phyloP scores from a whole-genome alignment of 306 rosid species.

The Trichosanthes truncata region DNA sequence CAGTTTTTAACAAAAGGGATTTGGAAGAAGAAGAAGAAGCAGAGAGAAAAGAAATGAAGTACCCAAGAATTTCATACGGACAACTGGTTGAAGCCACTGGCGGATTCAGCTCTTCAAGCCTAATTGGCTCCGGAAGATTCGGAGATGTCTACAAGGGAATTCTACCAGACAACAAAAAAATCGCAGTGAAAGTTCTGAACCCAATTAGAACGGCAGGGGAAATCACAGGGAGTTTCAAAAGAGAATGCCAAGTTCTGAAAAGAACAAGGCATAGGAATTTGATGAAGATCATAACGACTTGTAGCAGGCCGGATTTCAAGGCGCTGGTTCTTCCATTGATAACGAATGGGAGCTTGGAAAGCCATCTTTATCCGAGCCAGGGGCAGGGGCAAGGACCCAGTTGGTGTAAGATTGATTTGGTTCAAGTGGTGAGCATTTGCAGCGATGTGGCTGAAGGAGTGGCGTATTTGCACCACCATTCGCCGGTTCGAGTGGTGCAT shows the following conservation, averaged over 20 bases:
- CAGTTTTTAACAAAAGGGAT: constrained; percentile 20
- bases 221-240: constrained; percentile 57
- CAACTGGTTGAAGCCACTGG: constrained; percentile 70
- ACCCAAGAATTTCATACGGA: constrained; percentile 65
- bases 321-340: constrained; percentile 88
- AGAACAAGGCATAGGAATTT: constrained; percentile 74
- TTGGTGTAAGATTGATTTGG: constrained; percentile 34
- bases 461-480: constrained; percentile 78
- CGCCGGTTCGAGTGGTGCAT: constrained; percentile 71
- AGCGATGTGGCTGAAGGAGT: constrained; percentile 85
- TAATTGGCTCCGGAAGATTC: constrained; percentile 74
- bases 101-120: constrained; percentile 55
- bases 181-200: constrained; percentile 78
- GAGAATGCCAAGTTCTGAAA: constrained; percentile 68
- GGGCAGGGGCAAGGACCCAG: constrained; percentile 1
- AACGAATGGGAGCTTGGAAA: constrained; percentile 85
- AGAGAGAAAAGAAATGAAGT: constrained; percentile 37
- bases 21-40: constrained; percentile 41
- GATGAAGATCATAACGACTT: constrained; percentile 69
- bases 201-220: constrained; percentile 26
- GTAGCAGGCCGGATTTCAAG: constrained; percentile 67
- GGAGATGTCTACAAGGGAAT: constrained; percentile 81
- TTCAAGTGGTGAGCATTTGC: constrained; percentile 65
- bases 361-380: constrained; percentile 57
- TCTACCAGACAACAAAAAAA: constrained; percentile 53